Conservation (phyloP, 306 rosid genomes). For the Luffa acutangula region DNA sequence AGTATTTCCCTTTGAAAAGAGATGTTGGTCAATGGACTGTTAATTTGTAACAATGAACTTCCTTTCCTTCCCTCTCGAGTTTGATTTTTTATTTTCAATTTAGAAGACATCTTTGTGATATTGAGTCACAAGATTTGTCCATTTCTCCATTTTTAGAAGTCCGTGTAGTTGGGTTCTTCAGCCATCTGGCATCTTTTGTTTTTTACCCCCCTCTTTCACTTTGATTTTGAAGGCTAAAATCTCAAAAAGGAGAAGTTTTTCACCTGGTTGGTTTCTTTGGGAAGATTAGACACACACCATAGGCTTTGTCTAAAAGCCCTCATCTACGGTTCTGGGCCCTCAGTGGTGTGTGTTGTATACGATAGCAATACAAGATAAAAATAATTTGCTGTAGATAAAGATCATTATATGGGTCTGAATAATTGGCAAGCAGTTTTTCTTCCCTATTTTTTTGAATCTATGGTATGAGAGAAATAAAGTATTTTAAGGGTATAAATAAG, state of each 20-base stretch:
- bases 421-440: not conserved
- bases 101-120: not conserved
- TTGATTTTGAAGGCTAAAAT: not conserved
- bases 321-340: not conserved
- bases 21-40: not conserved
- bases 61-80: not conserved
- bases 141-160: not conserved
- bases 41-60: not conserved
- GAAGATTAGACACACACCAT: not conserved
- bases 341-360: not conserved
- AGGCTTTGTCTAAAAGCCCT: not conserved
- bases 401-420: not conserved
- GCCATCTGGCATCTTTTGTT: not conserved
- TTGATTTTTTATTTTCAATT: not conserved
- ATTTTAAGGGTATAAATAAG: not conserved
- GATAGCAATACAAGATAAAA: not conserved
- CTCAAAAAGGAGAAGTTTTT: not conserved
- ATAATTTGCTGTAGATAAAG: not conserved
- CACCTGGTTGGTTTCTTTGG: not conserved
- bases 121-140: not conserved
- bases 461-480: not conserved
- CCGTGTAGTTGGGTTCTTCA: not conserved
- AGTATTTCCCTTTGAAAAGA: not conserved
- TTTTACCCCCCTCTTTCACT: not conserved
- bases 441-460: not conserved